Evolutionary conservation across 768 basidiomycete genomes (phyloP).

Genomic region (Xerocomellus intermedius): DNA sequence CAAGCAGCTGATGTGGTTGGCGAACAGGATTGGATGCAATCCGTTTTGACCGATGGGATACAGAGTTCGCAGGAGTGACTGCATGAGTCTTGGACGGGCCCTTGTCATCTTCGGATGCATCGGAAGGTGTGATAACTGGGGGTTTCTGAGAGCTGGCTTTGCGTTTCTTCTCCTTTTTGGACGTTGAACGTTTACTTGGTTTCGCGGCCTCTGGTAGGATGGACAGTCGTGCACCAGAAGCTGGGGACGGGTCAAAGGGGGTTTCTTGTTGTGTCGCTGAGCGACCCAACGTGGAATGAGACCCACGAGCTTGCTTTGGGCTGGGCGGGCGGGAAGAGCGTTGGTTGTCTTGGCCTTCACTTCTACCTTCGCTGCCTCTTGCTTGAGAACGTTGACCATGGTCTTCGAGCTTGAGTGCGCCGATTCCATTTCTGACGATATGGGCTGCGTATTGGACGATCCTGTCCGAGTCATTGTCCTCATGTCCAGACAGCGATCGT

Average conservation of each 20-base stretch:
- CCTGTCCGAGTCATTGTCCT: too few relatives aligned
- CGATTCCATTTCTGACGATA: conserved; percentile 5
- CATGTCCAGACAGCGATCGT: not conserved
- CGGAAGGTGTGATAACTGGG: conserved; percentile 14
- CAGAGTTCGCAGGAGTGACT: not conserved
- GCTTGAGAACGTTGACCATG: not conserved
- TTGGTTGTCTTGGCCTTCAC: not conserved
- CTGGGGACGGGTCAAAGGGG: not conserved
- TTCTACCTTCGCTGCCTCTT: not conserved
- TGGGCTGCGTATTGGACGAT: not conserved
- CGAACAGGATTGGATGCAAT: conserved; percentile 1
- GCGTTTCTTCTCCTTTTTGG: conserved; percentile 18
- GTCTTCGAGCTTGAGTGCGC: conserved; percentile 2
- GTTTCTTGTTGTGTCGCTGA: not conserved
- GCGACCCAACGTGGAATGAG: not conserved
- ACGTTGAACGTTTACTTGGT: not conserved
- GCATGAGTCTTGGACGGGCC: not conserved
- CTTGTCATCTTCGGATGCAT: conserved; percentile 24
- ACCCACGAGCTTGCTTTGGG: not conserved
- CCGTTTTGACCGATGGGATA: conserved; percentile 14
- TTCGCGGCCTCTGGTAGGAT: not conserved
- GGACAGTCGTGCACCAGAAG: too few relatives aligned
- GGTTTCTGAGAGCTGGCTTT: conserved; percentile 25
- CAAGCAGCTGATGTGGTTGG: not conserved
- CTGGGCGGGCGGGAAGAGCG: not conserved